Percentiles rank a stretch among this genome's conserved stretches.
phyloP scores from a whole-genome alignment of 208 protist genomes.

The Jaenimonas drosophilae region DNA sequence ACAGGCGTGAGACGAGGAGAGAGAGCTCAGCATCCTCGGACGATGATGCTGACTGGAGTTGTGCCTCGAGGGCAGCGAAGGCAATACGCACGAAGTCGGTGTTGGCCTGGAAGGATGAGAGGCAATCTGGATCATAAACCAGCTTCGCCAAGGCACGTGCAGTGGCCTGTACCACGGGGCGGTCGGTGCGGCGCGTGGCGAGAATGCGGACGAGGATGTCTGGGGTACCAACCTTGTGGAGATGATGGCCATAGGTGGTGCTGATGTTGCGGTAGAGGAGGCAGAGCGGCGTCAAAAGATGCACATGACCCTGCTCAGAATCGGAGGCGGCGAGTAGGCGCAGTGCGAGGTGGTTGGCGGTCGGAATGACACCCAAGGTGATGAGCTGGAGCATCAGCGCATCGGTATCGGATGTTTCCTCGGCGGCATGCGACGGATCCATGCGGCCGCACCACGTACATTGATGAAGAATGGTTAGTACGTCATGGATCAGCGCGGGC shows the following conservation, averaged over 20 bases:
- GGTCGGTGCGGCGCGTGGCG: conserved; percentile 12
- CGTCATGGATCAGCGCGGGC: not conserved
- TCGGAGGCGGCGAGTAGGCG: conserved; percentile 6
- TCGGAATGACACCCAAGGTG: conserved; percentile 16
- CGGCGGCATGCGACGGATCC: not conserved
- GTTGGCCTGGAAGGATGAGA: conserved; percentile 15
- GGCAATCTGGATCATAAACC: conserved; percentile 41
- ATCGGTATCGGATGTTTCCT: conserved; percentile 1
- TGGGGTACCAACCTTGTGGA: conserved; percentile 29
- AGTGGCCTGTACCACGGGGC: conserved; percentile 33
- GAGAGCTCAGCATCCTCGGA: conserved; percentile 4
- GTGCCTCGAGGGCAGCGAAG: not conserved
- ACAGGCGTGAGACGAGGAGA: conserved; percentile 30
- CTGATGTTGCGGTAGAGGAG: conserved; percentile 29
- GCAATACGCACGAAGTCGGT: conserved; percentile 6
- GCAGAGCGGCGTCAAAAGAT: conserved; percentile 20
- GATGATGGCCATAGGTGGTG: conserved; percentile 10
- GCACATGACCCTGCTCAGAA: not conserved
- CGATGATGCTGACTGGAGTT: not conserved
- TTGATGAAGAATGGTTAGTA: not conserved
- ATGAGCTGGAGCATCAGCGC: conserved; percentile 10
- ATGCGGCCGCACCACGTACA: not conserved
- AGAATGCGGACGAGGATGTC: conserved; percentile 28
- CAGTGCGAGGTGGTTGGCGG: conserved; percentile 5
- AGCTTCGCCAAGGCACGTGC: conserved; percentile 59